Evolutionary conservation across 1,139 yeast genomes (phyloP).

Genomic region (Entelexis paramagnoliae): DNA sequence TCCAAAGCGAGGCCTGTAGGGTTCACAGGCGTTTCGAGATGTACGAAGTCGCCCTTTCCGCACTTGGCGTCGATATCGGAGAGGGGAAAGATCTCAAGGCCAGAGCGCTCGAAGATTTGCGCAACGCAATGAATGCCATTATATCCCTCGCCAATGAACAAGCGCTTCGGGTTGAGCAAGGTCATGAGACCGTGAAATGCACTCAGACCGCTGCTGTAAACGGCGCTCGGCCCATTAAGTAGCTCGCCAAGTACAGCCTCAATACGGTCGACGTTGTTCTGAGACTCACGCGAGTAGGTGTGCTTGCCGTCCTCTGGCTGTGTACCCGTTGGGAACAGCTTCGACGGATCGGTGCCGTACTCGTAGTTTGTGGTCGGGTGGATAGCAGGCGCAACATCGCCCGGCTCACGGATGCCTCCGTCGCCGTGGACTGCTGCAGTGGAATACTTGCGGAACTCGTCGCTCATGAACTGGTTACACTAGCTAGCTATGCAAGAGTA

Average conservation of each 20-base stretch:
- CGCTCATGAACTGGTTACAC: not conserved
- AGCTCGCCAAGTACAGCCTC: constrained; percentile 55
- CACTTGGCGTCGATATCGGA: constrained; percentile 45
- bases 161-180: constrained; percentile 58
- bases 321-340: constrained; percentile 21
- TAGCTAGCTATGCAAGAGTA: not conserved
- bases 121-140: constrained; percentile 74
- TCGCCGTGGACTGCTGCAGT: constrained; percentile 29
- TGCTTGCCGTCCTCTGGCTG: constrained; percentile 26
- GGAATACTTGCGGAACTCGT: not conserved
- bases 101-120: constrained; percentile 51
- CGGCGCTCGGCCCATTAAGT: constrained; percentile 45
- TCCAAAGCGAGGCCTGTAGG: constrained; percentile 69
- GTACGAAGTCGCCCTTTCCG: constrained; percentile 63
- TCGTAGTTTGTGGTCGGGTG: constrained; percentile 70
- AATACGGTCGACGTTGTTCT: constrained; percentile 57
- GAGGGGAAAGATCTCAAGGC: constrained; percentile 44
- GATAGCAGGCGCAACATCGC: constrained; percentile 68
- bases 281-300: constrained; percentile 60
- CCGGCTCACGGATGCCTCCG: constrained; percentile 25
- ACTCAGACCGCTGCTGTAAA: constrained; percentile 67
- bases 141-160: constrained; percentile 72
- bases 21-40: constrained; percentile 79
- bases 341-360: constrained; percentile 48
- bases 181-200: constrained; percentile 73